Conservation (phyloP, 2,329 filamentous ascomycete species). For the Pyricularia sp. region DNA sequence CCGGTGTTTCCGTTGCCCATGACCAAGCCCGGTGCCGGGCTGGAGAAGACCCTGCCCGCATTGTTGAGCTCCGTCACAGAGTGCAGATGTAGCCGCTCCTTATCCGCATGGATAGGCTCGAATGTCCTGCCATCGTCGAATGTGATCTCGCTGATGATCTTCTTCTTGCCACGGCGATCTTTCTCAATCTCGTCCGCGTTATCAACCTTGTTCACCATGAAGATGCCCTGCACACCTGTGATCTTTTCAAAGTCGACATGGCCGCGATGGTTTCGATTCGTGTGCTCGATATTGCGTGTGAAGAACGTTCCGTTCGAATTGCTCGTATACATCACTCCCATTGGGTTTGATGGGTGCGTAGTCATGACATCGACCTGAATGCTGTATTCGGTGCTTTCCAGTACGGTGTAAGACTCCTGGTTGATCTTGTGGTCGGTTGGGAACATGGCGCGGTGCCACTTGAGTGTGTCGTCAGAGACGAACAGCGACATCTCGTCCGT, state of each 20-base stretch:
- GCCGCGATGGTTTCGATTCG: constrained; percentile 65
- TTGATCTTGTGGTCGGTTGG: constrained; percentile 65
- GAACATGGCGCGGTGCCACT: constrained; percentile 89
- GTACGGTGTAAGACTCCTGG: constrained; percentile 80
- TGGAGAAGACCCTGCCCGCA: constrained; percentile 79
- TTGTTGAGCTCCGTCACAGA: constrained; percentile 80
- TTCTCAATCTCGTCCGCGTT: constrained; percentile 67
- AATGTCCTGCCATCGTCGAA: constrained; percentile 93
- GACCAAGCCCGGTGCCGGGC: constrained; percentile 79
- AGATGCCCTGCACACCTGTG: constrained; percentile 78
- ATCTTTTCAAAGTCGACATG: constrained; percentile 94
- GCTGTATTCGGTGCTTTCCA: constrained; percentile 96
- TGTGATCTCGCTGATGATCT: constrained; percentile 69
- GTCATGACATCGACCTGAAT: constrained; percentile 92
- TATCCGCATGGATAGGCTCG: constrained; percentile 53
- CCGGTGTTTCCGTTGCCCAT: constrained; percentile 93
- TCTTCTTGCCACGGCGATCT: constrained; percentile 40
- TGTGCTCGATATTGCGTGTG: constrained; percentile 80
- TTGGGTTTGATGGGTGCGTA: constrained; percentile 46
- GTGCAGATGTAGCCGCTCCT: constrained; percentile 64
- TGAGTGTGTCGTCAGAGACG: constrained; percentile 68
- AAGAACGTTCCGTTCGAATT: constrained; percentile 98
- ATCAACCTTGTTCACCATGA: constrained; percentile 77
- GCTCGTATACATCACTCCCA: constrained; percentile 86
- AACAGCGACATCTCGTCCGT: constrained; percentile 89